phyloP scores from a whole-genome alignment of 192 early-diverging fungal genomes.

The Umbelopsis vinacea region DNA sequence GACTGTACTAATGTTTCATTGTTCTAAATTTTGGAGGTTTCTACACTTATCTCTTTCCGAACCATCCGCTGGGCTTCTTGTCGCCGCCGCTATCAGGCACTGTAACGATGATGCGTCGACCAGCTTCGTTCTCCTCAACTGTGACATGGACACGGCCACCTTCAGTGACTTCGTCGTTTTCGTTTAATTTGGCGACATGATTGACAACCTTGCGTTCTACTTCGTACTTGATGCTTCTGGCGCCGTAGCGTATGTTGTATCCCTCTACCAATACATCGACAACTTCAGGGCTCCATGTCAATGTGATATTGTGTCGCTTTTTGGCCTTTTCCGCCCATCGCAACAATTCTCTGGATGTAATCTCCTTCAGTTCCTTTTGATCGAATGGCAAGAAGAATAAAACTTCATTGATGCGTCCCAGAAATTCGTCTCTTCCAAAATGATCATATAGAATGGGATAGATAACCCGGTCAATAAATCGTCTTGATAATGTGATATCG shows the following conservation, averaged over 20 bases:
- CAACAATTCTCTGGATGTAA: conserved; percentile 37
- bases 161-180: conserved; percentile 48
- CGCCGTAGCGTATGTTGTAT: conserved; percentile 52
- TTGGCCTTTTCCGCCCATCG: conserved; percentile 48
- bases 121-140: conserved; percentile 25
- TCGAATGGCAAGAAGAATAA: conserved; percentile 50
- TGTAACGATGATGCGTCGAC: not conserved
- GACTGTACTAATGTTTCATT: not conserved
- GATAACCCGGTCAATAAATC: conserved; percentile 46
- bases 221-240: conserved; percentile 52
- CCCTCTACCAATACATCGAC: conserved; percentile 40
- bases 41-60: conserved; percentile 12
- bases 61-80: conserved; percentile 3
- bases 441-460: conserved; percentile 51
- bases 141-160: conserved; percentile 40
- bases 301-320: conserved; percentile 44
- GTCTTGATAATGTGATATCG: conserved; percentile 38
- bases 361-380: conserved; percentile 38
- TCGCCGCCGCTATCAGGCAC: conserved; percentile 7
- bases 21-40: not conserved
- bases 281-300: conserved; percentile 45
- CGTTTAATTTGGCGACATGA: conserved; percentile 48
- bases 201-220: conserved; percentile 49
- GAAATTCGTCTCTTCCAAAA: conserved; percentile 48
- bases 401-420: conserved; percentile 53